Percentiles rank a stretch among this genome's conserved stretches.
Conservation (phyloP, 2,329 filamentous ascomycete species). For the Neospermospora avenae region DNA sequence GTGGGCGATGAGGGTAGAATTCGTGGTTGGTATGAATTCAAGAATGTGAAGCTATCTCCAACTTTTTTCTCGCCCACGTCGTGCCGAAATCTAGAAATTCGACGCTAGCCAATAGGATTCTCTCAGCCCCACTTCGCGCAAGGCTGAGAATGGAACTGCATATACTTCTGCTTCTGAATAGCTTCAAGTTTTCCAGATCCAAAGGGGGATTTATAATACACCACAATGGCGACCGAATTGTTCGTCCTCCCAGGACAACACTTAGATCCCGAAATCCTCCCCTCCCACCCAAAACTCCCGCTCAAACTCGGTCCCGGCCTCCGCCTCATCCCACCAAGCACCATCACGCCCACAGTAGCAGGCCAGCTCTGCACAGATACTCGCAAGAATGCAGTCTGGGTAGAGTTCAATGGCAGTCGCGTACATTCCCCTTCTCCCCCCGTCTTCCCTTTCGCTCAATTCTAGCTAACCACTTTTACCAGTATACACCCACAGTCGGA, state of each 20-base stretch:
- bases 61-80: slow-evolving; percentile 26
- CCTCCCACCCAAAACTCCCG: slow-evolving; percentile 64
- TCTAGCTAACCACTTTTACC: slow-evolving; percentile 25
- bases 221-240: slow-evolving; percentile 41
- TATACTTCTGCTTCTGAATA: slow-evolving; percentile 5
- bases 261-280: slow-evolving; percentile 64
- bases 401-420: slow-evolving; percentile 68
- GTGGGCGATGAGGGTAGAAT: neutral
- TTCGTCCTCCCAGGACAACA: slow-evolving; percentile 81
- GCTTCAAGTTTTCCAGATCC: slow-evolving; percentile 8
- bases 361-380: slow-evolving; percentile 65
- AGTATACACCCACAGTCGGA: slow-evolving; percentile 77
- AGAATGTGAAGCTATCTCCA: slow-evolving; percentile 11
- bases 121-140: slow-evolving; percentile 24
- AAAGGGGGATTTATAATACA: neutral
- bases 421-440: slow-evolving; percentile 43
- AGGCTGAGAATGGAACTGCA: slow-evolving; percentile 30
- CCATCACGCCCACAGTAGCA: slow-evolving; percentile 65
- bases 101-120: slow-evolving; percentile 26
- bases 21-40: slow-evolving; percentile 2
- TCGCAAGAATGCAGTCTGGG: slow-evolving; percentile 74
- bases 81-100: slow-evolving; percentile 28
- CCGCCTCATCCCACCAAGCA: slow-evolving; percentile 73
- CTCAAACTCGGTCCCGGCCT: slow-evolving; percentile 82
- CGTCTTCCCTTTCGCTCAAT: no score